Evolutionary conservation across 495 filamentous ascomycete species (phyloP).

Genomic region (Penicillium cataractarum): DNA sequence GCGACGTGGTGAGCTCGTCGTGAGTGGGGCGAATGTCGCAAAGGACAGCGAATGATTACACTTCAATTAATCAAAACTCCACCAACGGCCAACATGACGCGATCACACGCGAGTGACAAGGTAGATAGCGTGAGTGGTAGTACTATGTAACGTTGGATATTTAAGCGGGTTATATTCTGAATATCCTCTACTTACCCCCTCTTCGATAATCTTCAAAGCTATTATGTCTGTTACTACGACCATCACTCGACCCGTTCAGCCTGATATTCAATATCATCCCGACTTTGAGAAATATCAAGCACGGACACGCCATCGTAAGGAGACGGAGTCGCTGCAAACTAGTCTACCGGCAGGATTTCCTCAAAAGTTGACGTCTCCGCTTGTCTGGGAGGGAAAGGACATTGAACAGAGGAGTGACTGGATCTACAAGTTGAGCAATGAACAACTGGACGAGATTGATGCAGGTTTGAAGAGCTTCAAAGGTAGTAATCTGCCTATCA

Average conservation of each 20-base stretch:
- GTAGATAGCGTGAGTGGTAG: neutral
- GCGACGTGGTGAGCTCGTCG: slow-evolving; percentile 11
- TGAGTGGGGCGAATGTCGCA: slow-evolving; percentile 25
- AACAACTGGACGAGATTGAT: slow-evolving; percentile 60
- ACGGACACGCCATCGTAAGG: slow-evolving; percentile 49
- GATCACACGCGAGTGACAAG: slow-evolving; percentile 8
- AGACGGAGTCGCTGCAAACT: slow-evolving; percentile 43
- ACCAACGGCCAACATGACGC: slow-evolving; percentile 13
- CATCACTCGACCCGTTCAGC: slow-evolving; percentile 35
- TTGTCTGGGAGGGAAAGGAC: slow-evolving; percentile 63
- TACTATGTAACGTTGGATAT: neutral
- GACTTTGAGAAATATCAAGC: slow-evolving; percentile 59
- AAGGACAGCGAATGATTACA: slow-evolving; percentile 9
- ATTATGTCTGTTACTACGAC: slow-evolving; percentile 35
- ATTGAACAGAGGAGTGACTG: slow-evolving; percentile 54
- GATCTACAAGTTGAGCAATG: slow-evolving; percentile 50
- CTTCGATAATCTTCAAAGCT: neutral
- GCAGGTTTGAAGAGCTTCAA: slow-evolving; percentile 58
- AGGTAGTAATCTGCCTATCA: slow-evolving; percentile 29
- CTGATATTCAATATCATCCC: slow-evolving; percentile 61
- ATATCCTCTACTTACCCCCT: neutral
- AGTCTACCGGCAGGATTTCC: slow-evolving; percentile 57
- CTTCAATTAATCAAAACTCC: slow-evolving; percentile 8
- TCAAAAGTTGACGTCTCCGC: slow-evolving; percentile 43
- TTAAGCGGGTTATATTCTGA: neutral